phyloP scores from a whole-genome alignment of 140 eudicot genomes.

The Oenanthe javanica region DNA sequence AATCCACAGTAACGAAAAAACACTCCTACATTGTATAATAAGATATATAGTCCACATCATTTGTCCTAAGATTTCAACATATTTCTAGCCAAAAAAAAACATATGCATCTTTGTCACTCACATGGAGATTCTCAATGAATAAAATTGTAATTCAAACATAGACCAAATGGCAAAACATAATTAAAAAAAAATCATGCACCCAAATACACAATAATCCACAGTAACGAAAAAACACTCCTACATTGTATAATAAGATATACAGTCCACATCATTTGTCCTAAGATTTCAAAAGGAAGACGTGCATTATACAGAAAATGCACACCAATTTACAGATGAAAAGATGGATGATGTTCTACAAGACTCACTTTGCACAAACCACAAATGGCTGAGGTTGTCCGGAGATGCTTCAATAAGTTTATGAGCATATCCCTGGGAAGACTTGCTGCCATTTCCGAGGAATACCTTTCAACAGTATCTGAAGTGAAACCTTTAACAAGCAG shows the following conservation, averaged over 20 bases:
- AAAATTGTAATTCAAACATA: not conserved
- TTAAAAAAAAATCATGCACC: not conserved
- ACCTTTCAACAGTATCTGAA: slow-evolving; percentile 37
- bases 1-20: not conserved
- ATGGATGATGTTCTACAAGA: not conserved
- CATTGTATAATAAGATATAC: not conserved
- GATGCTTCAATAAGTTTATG: slow-evolving; percentile 33
- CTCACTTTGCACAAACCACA: slow-evolving; percentile 64
- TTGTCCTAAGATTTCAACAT: not conserved
- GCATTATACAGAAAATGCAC: not conserved
- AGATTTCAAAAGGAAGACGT: not conserved
- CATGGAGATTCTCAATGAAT: not conserved
- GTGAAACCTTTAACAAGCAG: slow-evolving; percentile 61
- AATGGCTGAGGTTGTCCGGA: slow-evolving; percentile 50
- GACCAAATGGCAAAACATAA: too few species aligned
- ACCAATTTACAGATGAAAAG: not conserved
- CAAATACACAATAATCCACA: not conserved
- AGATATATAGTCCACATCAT: not conserved
- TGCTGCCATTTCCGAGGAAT: slow-evolving; percentile 51
- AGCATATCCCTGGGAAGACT: slow-evolving; percentile 45
- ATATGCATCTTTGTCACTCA: not conserved
- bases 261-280: not conserved
- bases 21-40: not conserved
- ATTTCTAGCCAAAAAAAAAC: not conserved
- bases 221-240: not conserved